Evolutionary conservation across 768 basidiomycete genomes (phyloP).

Genomic region (Cystofilobasidium bisporidii): DNA sequence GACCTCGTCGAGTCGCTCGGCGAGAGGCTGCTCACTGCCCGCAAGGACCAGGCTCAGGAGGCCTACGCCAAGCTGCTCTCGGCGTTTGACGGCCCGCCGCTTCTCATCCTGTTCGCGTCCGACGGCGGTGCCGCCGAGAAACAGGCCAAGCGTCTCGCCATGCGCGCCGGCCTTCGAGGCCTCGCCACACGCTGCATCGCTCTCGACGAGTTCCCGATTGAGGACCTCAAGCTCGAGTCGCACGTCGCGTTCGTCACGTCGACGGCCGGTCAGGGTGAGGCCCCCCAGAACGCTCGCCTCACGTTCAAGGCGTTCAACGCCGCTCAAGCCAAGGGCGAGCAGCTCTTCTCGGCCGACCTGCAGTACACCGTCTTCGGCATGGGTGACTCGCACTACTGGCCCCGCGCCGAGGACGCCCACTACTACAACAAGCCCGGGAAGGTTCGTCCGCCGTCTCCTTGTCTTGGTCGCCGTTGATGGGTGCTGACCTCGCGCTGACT

Average conservation of each 20-base stretch:
- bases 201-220: slow-evolving; percentile 69
- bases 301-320: slow-evolving; percentile 78
- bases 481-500: not conserved
- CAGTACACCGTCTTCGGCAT: slow-evolving; percentile 81
- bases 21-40: slow-evolving; percentile 69
- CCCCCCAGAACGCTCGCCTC: slow-evolving; percentile 88
- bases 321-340: slow-evolving; percentile 51
- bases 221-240: slow-evolving; percentile 59
- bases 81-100: slow-evolving; percentile 76
- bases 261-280: slow-evolving; percentile 92
- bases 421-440: slow-evolving; percentile 97
- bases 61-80: slow-evolving; percentile 74
- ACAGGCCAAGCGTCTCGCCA: slow-evolving; percentile 74
- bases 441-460: slow-evolving; percentile 13
- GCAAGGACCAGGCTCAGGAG: slow-evolving; percentile 68
- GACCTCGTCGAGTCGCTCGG: slow-evolving; percentile 78
- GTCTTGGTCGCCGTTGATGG: not conserved
- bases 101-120: slow-evolving; percentile 84
- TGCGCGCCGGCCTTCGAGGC: slow-evolving; percentile 73
- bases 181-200: slow-evolving; percentile 63
- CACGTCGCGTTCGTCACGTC: slow-evolving; percentile 81
- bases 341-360: slow-evolving; percentile 43
- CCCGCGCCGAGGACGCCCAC: slow-evolving; percentile 86
- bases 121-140: slow-evolving; percentile 97
- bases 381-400: slow-evolving; percentile 99